Evolutionary conservation across 768 basidiomycete genomes (phyloP), one percentile per base, ranked within the genome.

Genomic region (Favolaschia claudopus): DNA sequence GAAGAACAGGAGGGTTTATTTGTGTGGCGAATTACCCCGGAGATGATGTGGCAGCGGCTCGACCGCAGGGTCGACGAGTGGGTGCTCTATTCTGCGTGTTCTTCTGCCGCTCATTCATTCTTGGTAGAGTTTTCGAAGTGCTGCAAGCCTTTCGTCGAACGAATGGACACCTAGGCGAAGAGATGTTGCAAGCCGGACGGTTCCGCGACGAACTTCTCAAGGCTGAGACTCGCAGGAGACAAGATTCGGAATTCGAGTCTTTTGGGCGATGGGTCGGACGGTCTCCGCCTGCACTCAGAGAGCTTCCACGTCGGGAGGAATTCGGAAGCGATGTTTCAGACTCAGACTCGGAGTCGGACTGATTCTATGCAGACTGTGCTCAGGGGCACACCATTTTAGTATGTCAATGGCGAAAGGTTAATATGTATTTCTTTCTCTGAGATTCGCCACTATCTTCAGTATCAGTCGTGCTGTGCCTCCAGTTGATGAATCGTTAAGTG

Each of bases 31-130:
- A 44, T 58, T 13, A 19, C 39, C 1, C 32, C 31, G 1, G 56
- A 58, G 4, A 14, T 55, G 1, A 46, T 55, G 54, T 55, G 54
- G 54, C 43, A 45, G 25, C 43, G 47, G 20, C 44, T 55, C n/a
- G 54, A 55, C 36, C 13, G 54, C 10, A 33, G 44, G 3, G 24
- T 55, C 29, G 54, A 46, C 19, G 54, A 55, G 54, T 55, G 20
- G 24, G 52, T 54, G 13, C 8, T 2, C 7, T 8, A 54, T 1
- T 15, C 15, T 5, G 4, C 12, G 6, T 19, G n/a, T n/a, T n/a
- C n/a, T n/a, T n/a, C 20, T 15, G 19, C 8, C 39, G 22, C 10
- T n/a, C 4, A 32, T n/a, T 14, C 29, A 15, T 15, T 10, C 27
- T 19, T 34, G 5, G 1, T 20, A 55, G 53, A 37, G 53, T 55